Conservation (phyloP, 345 rosid genomes). For the Crucihimalaya himalaica region DNA sequence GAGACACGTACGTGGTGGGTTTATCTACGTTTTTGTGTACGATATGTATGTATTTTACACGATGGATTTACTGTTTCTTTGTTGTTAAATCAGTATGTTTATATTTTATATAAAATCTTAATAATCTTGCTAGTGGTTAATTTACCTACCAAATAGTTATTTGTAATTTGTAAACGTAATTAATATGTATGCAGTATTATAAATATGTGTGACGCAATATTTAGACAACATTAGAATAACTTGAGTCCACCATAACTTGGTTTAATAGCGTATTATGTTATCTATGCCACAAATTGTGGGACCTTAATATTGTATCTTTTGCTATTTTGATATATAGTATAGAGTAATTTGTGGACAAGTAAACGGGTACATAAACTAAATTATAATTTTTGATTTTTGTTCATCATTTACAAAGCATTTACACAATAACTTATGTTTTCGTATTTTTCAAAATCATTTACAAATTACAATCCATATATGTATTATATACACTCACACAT, state of each 20-base stretch:
- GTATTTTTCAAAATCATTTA: neutral
- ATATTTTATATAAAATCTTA: too few relatives aligned
- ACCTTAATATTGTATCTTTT: neutral
- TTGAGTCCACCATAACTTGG: neutral
- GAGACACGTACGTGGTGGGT: neutral
- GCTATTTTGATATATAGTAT: neutral
- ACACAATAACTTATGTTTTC: neutral
- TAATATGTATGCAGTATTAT: too few relatives aligned
- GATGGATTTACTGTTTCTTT: neutral
- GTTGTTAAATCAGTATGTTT: too few relatives aligned
- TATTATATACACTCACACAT: conserved; percentile 9
- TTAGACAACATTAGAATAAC: too few relatives aligned
- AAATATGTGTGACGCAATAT: too few relatives aligned
- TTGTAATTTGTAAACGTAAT: too few relatives aligned
- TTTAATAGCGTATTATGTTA: neutral
- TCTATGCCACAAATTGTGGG: neutral
- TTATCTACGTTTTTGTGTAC: neutral
- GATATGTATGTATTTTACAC: neutral
- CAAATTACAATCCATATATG: neutral
- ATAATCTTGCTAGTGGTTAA: too few relatives aligned
- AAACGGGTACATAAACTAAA: neutral
- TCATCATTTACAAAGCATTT: neutral
- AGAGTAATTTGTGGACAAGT: neutral
- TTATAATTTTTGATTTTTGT: neutral
- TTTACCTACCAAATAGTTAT: too few relatives aligned